Base-by-base conservation (phyloP, 306 rosid species). In the Quercus suber region DNA sequence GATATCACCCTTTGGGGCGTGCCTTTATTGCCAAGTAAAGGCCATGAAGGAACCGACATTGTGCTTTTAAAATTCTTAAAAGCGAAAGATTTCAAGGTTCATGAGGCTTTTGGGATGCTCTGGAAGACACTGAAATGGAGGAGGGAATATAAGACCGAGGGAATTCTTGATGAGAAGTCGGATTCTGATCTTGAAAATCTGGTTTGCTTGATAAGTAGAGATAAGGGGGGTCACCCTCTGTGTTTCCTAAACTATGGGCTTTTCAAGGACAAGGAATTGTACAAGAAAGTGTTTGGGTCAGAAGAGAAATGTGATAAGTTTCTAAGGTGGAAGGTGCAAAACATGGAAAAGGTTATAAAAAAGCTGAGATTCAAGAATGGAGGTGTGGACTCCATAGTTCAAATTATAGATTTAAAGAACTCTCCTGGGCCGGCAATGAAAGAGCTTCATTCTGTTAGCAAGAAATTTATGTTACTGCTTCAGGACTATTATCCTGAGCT, bases 11-110 rank as follows among this genome's bases (percentile, higher is more conserved):
- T 93, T 1, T 95, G 98, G 98, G 99, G 92, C 17, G 85, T 95
- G 5, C 99, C 99, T 21, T 86, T 93, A 71, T 73, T 93, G 63
- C 96, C 98, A 3, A 92, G 98, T 69, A 91, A 90, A 88, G 87
- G 86, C 64, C 90, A 95, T 23, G 87, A 90, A 57, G 96, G 93
- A 3, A 91, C 94, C 1, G 93, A 93, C 51, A 31, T 86, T 64
- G 75, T 95, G 35, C 81, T 95, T 15, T 82, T 63, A 58, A 95
- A 91, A 69, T 94, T 94, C 89, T 82, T 94, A 71, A 91, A 82
- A 77, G 95, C 92, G 53, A 90, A 79, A 65, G 97, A 87, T 51
- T 94, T 58, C 80, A 87, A 75, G 59, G 93, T 89, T 5, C 20
- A n/a, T 0, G 97, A 89, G 0, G 94, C 98, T 6, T 93, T 89